Percentiles rank a stretch among this genome's conserved stretches.
Evolutionary conservation across 164 flowering plant genomes (phyloP).

Genomic region (Nymphaea colorata): DNA sequence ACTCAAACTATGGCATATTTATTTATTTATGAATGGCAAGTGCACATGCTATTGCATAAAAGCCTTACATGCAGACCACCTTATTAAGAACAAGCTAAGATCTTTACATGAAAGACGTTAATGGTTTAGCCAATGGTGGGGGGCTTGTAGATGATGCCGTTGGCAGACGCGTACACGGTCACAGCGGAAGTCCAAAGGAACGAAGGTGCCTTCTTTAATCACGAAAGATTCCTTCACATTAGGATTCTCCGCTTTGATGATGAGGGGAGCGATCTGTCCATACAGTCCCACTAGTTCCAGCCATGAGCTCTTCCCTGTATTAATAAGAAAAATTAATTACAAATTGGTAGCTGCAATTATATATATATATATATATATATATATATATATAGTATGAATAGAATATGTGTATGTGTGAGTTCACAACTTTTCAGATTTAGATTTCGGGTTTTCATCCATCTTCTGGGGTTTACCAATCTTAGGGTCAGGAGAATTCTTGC

Average conservation of each 20-base stretch:
- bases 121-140: neutral
- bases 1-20: neutral
- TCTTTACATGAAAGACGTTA: neutral
- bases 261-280: neutral
- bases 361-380: neutral
- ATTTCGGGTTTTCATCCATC: too few relatives aligned
- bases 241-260: neutral
- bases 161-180: neutral
- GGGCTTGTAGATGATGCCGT: neutral
- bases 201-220: neutral
- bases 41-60: neutral
- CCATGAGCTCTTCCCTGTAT: neutral
- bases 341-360: neutral
- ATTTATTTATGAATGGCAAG: neutral
- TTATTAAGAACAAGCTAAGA: neutral
- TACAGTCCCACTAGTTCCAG: neutral
- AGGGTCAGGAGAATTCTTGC: too few relatives aligned
- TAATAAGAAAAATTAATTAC: neutral
- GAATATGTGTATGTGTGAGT: too few relatives aligned
- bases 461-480: too few relatives aligned
- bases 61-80: neutral
- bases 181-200: neutral
- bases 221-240: neutral
- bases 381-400: slow-evolving; percentile 1
- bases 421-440: too few relatives aligned